A percentile compares a stretch with the other conserved stretches of the same genome.
These are phyloP conservation scores for Alternaria atra DNA, from an alignment of 2,329 filamentous ascomycete species.

Conservation along the genomic window DNA sequence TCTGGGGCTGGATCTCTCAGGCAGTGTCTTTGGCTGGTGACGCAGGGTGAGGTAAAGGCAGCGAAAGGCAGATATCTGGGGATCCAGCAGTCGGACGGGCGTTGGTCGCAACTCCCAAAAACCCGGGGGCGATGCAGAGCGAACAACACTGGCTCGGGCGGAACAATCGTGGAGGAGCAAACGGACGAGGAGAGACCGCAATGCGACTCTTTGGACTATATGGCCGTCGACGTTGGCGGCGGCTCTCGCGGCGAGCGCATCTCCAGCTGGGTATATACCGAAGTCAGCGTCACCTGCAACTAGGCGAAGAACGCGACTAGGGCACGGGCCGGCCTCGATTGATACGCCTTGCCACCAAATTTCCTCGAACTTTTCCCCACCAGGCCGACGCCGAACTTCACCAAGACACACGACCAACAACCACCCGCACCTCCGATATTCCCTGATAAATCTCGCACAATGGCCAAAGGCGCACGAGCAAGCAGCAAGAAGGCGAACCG, in stretches of 20 bases:
- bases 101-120: slow-evolving; percentile 28
- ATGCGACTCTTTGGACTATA: slow-evolving; percentile 4
- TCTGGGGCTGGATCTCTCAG: slow-evolving; percentile 7
- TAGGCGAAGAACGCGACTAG: slow-evolving; percentile 30
- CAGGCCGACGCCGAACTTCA: not conserved
- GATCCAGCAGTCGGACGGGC: slow-evolving; percentile 20
- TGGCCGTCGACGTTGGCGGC: slow-evolving; percentile 31
- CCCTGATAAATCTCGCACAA: slow-evolving; percentile 54
- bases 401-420: slow-evolving; percentile 10
- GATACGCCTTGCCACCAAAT: slow-evolving; percentile 35
- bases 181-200: not conserved
- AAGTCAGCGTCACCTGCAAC: slow-evolving; percentile 37
- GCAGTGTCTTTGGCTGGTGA: slow-evolving; percentile 10
- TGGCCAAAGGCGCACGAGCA: slow-evolving; percentile 88
- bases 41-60: slow-evolving; percentile 19
- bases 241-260: slow-evolving; percentile 37
- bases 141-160: slow-evolving; percentile 1
- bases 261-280: slow-evolving; percentile 21
- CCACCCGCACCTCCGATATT: slow-evolving; percentile 9
- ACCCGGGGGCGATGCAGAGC: slow-evolving; percentile 8
- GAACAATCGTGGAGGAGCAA: not conserved
- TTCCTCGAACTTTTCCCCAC: slow-evolving; percentile 21
- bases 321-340: slow-evolving; percentile 25
- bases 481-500: slow-evolving; percentile 86
- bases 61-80: slow-evolving; percentile 19